Evolutionary conservation across 495 filamentous ascomycete species (phyloP).

Genomic region (Trichoderma virens): DNA sequence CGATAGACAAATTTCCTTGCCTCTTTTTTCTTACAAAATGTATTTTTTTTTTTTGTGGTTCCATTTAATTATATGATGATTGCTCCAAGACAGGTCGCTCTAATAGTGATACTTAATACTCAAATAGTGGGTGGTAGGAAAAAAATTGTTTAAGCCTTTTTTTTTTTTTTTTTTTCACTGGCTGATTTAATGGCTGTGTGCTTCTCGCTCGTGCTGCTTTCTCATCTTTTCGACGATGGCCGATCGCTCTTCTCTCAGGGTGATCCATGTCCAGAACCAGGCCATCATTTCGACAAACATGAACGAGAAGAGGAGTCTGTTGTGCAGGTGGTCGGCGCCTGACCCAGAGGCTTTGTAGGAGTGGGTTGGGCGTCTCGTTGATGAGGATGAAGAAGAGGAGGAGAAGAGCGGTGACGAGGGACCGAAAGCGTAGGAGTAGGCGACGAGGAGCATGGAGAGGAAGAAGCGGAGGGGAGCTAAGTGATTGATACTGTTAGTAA

Average conservation of each 20-base stretch:
- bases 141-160: not conserved
- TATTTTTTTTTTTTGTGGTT: not conserved
- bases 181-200: not conserved
- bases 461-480: constrained; percentile 54
- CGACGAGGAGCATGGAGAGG: constrained; percentile 56
- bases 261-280: constrained; percentile 77
- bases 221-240: constrained; percentile 21
- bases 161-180: not conserved
- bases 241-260: constrained; percentile 42
- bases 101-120: not conserved
- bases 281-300: constrained; percentile 74
- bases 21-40: not conserved
- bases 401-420: constrained; percentile 30
- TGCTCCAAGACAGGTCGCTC: not conserved
- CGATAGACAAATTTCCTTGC: not conserved
- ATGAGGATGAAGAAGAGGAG: not conserved
- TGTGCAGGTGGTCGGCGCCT: constrained; percentile 59
- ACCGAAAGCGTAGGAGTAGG: constrained; percentile 58
- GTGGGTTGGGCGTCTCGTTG: constrained; percentile 15
- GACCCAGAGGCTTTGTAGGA: constrained; percentile 25
- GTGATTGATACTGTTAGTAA: not conserved
- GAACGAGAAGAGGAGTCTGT: constrained; percentile 74
- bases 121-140: not conserved
- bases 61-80: not conserved
- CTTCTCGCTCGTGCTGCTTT: constrained; percentile 1